Conservation (phyloP, 2,329 filamentous ascomycete genomes). For the Pyrenophora teres region DNA sequence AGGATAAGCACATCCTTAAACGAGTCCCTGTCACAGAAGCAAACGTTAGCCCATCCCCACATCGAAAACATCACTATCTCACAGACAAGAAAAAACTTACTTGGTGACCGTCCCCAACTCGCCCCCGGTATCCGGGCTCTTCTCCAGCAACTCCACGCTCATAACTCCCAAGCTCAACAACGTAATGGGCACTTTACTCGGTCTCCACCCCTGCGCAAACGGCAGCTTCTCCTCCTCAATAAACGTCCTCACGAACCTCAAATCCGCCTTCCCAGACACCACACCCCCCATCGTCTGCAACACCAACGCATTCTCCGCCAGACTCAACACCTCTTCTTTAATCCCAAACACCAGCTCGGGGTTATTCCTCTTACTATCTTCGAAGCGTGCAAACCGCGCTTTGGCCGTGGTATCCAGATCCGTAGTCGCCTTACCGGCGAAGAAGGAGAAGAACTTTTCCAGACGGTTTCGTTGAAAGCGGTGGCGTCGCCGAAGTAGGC, state of each 20-base stretch:
- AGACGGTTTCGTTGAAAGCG: slow-evolving; percentile 11
- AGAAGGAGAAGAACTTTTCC: slow-evolving; percentile 21
- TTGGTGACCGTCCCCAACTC: slow-evolving; percentile 12
- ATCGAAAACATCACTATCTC: too few relatives aligned
- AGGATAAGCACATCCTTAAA: slow-evolving; percentile 20
- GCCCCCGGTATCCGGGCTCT: slow-evolving; percentile 7
- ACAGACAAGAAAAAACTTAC: slow-evolving; percentile 3
- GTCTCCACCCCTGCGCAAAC: slow-evolving; percentile 19
- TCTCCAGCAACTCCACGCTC: slow-evolving; percentile 11
- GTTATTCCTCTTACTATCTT: slow-evolving; percentile 16
- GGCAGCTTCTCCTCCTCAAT: slow-evolving; percentile 26
- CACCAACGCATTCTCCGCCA: slow-evolving; percentile 24
- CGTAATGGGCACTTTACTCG: slow-evolving; percentile 19
- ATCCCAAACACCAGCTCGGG: slow-evolving; percentile 17
- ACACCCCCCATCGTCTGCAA: slow-evolving; percentile 17
- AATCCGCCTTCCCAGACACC: slow-evolving; percentile 7
- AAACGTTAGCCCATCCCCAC: not conserved
- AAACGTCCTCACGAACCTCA: slow-evolving; percentile 17
- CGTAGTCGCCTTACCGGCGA: slow-evolving; percentile 11
- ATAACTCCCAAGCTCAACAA: slow-evolving; percentile 18
- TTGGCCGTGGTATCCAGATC: slow-evolving; percentile 16
- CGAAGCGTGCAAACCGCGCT: slow-evolving; percentile 18
- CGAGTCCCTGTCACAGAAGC: slow-evolving; percentile 9
- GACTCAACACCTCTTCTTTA: slow-evolving; percentile 17
- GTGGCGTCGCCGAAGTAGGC: slow-evolving; percentile 19